phyloP scores from a whole-genome alignment of 2,329 filamentous ascomycete species.

The Fusarium sp. region DNA sequence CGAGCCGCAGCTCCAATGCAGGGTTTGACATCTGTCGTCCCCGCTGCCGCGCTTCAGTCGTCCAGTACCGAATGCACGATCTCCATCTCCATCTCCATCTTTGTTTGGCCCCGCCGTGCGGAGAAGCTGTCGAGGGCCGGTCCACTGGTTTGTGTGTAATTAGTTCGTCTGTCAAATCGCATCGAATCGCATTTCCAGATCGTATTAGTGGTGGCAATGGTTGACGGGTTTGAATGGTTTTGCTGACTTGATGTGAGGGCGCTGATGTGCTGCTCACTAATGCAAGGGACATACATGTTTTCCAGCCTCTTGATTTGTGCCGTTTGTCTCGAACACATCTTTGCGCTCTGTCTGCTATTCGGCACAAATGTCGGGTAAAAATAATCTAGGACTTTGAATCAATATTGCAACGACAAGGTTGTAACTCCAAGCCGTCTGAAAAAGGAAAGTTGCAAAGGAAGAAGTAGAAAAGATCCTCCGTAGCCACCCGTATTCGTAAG shows the following conservation, averaged over 20 bases:
- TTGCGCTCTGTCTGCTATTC: background rate
- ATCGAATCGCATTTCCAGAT: slow-evolving; percentile 16
- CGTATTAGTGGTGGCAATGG: slow-evolving; percentile 30
- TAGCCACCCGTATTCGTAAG: slow-evolving; percentile 37
- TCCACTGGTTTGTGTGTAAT: slow-evolving; percentile 35
- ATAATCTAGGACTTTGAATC: slow-evolving; percentile 20
- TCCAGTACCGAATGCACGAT: slow-evolving; percentile 47
- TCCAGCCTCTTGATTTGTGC: slow-evolving; percentile 8
- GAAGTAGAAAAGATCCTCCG: slow-evolving; percentile 25
- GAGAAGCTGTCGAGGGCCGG: slow-evolving; percentile 45
- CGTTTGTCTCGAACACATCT: slow-evolving; percentile 1
- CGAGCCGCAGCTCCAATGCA: slow-evolving; percentile 42
- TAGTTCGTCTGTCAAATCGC: slow-evolving; percentile 26
- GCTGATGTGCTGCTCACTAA: slow-evolving; percentile 33
- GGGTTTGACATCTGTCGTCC: slow-evolving; percentile 43
- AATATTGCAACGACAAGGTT: slow-evolving; percentile 27
- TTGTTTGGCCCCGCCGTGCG: slow-evolving; percentile 45
- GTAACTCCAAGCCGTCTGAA: slow-evolving; percentile 17
- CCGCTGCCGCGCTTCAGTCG: slow-evolving; percentile 40
- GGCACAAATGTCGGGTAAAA: background rate
- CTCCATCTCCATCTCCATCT: slow-evolving; percentile 35
- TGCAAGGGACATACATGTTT: slow-evolving; percentile 33
- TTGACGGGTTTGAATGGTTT: slow-evolving; percentile 8
- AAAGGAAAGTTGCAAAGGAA: slow-evolving; percentile 33
- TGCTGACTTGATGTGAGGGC: slow-evolving; percentile 21